Evolutionary conservation across 1,284 basidiomycete genomes (phyloP).

Genomic region (Leccinum solheimii): DNA sequence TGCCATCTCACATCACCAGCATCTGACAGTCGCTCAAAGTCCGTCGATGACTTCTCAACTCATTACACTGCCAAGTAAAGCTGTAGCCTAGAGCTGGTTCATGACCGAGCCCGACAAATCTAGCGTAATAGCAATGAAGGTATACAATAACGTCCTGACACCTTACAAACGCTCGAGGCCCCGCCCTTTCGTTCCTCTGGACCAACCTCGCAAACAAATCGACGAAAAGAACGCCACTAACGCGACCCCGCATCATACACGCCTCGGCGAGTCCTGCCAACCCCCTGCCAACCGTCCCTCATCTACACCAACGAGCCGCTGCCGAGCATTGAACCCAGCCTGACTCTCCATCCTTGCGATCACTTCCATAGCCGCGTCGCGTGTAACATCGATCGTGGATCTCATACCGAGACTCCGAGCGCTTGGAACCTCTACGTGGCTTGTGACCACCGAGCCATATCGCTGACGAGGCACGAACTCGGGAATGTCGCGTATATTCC

Average conservation of each 20-base stretch:
- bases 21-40: neutral
- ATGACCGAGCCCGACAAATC: conserved; percentile 19
- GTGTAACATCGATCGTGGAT: neutral
- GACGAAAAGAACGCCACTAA: conserved; percentile 4
- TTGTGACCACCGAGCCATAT: neutral
- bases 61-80: neutral
- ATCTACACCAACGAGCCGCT: conserved; percentile 3
- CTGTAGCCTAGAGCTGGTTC: neutral
- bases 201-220: conserved; percentile 23
- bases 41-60: neutral
- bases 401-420: neutral
- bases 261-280: conserved; percentile 8
- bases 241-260: conserved; percentile 1
- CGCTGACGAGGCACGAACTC: conserved; percentile 33
- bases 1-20: neutral
- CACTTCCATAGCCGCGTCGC: conserved; percentile 23
- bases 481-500: conserved; percentile 23
- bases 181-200: neutral
- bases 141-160: neutral
- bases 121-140: neutral
- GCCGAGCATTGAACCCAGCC: conserved; percentile 10
- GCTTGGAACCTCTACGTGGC: neutral
- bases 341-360: conserved; percentile 29
- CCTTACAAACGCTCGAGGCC: neutral
- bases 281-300: conserved; percentile 2